A percentile compares a stretch with the other conserved stretches of the same genome.
phyloP scores from a whole-genome alignment of 768 basidiomycete genomes.

The Nidularia pulvinata region DNA sequence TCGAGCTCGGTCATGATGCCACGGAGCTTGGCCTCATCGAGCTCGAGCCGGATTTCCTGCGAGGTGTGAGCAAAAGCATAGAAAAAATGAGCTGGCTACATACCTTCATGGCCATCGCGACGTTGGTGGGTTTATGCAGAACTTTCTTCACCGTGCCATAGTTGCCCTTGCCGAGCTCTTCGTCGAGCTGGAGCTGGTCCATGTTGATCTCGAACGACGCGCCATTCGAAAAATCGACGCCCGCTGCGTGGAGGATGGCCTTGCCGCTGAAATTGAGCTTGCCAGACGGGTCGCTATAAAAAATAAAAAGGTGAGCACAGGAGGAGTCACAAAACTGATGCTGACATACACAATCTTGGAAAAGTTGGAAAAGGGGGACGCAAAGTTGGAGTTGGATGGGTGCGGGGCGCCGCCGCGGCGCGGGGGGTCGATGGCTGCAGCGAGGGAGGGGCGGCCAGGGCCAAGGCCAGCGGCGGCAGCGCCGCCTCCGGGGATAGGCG shows the following conservation, averaged over 20 bases:
- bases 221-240: constrained; percentile 86
- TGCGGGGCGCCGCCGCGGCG: constrained; percentile 14
- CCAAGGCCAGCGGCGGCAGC: constrained; percentile 71
- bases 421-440: constrained; percentile 33
- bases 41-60: constrained; percentile 96
- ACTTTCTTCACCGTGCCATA: constrained; percentile 99
- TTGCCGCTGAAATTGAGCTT: constrained; percentile 92
- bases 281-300: constrained; percentile 89
- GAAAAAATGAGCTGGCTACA: constrained; percentile 12
- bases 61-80: constrained; percentile 4
- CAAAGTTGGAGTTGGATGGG: constrained; percentile 41
- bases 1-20: constrained; percentile 99
- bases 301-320: constrained; percentile 3
- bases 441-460: constrained; percentile 53
- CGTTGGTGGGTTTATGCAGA: constrained; percentile 90
- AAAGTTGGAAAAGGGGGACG: constrained; percentile 90
- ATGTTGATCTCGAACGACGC: constrained; percentile 93
- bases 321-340: constrained; percentile 1
- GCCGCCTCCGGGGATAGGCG: constrained; percentile 44
- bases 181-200: constrained; percentile 87
- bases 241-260: constrained; percentile 88
- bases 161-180: constrained; percentile 95
- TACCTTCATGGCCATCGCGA: constrained; percentile 99
- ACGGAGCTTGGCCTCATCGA: constrained; percentile 91
- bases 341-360: constrained; percentile 85